Conservation (phyloP, 2,329 filamentous ascomycete species). For the Scleromitrula shiraiana region DNA sequence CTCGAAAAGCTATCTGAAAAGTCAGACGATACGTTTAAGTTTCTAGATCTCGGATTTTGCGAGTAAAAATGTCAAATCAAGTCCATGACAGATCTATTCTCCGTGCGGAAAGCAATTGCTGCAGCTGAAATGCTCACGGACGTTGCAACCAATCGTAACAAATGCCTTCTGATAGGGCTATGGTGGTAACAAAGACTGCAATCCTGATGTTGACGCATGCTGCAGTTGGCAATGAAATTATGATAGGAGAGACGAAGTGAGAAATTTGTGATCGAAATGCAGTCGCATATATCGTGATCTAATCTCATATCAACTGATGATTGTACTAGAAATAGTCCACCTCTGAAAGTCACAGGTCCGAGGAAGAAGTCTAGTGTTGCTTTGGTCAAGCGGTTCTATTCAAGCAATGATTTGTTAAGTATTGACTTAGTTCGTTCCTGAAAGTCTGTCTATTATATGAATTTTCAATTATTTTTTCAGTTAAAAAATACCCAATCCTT, state of each 20-base stretch:
- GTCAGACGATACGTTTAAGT: background rate
- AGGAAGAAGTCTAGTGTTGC: no score
- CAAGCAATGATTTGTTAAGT: background rate
- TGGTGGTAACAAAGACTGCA: background rate
- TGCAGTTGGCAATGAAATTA: background rate
- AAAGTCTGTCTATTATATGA: no score
- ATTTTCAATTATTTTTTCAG: no score
- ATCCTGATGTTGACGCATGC: background rate
- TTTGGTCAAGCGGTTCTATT: background rate
- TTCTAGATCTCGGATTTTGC: background rate
- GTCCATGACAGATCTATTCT: background rate
- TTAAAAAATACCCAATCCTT: no score
- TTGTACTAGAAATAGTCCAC: background rate
- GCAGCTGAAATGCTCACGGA: background rate
- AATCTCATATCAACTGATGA: background rate
- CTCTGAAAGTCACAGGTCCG: background rate
- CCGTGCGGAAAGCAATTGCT: background rate
- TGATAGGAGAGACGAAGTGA: background rate
- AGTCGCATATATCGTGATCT: background rate
- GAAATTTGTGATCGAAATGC: background rate
- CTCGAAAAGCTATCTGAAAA: background rate
- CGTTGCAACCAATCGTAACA: background rate
- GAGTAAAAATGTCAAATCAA: background rate
- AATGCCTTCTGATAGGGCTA: background rate
- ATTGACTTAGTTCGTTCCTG: no score